These are phyloP conservation scores for Pulveroboletus sp. DNA, from an alignment of 768 basidiomycete species.

Conservation along the genomic window DNA sequence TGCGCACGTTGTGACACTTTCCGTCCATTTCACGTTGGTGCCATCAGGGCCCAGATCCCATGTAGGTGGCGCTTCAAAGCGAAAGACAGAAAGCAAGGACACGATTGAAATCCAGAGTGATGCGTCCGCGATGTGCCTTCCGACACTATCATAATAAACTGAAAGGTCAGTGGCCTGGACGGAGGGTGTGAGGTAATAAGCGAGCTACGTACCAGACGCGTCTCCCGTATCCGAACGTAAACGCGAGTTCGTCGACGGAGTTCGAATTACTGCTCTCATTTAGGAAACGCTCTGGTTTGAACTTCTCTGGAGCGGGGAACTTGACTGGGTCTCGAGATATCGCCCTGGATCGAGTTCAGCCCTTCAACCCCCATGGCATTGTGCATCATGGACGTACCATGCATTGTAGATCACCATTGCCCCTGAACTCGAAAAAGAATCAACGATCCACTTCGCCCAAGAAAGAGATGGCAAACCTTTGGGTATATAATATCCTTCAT, in stretches of 20 bases:
- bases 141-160: conserved; percentile 34
- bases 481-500: conserved; percentile 48
- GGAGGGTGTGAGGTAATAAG: too few species aligned
- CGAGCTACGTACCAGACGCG: conserved; percentile 17
- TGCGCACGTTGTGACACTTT: conserved; percentile 19
- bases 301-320: conserved; percentile 36
- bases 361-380: neutral
- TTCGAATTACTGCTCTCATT: neutral
- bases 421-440: conserved; percentile 7
- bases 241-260: too few species aligned
- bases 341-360: conserved; percentile 16
- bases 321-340: conserved; percentile 35
- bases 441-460: neutral
- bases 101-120: conserved; percentile 31
- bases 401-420: conserved; percentile 20
- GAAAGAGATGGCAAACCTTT: conserved; percentile 33
- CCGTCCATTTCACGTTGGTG: conserved; percentile 17
- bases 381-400: conserved; percentile 7
- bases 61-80: conserved; percentile 5
- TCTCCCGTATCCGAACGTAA: conserved; percentile 39
- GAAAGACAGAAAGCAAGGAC: conserved; percentile 18
- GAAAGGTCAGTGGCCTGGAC: too few species aligned
- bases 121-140: conserved; percentile 38
- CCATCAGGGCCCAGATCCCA: conserved; percentile 21
- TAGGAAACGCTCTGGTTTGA: conserved; percentile 38